Evolutionary conservation across 176 grass and related monocot genomes (phyloP), one percentile per base, ranked within the genome.

Genomic region (Lolium multiflorum): DNA sequence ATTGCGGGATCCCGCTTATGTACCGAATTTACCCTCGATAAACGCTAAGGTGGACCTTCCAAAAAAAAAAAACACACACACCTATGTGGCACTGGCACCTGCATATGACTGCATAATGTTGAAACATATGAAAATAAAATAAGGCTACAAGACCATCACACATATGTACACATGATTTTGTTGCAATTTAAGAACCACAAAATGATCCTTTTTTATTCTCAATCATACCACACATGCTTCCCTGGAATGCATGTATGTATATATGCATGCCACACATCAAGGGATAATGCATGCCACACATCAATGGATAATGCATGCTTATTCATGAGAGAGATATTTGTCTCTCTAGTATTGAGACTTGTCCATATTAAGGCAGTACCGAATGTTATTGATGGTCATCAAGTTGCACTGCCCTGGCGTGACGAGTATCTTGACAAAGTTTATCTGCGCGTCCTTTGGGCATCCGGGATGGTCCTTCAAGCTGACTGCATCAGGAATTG

Each of bases 401-500:
- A 71, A 71, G 68, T 71, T 71, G 68, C 68, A 71, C 38, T 44
- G 41, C 4, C 38, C 68, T 9, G 68, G 68, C 1, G 37, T 44
- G 68, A 71, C 68, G 18, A 71, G 68, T 44, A 71, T 44, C 2
- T 0, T 11, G 9, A 21, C 68, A 10, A 71, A 43, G 68, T 71
- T 2, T 38, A 44, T 71, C 68, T 71, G 68, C 9, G 41, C 68
- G 38, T 71, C 68, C 67, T 38, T 71, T 43, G 68, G 68, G 68
- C 68, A 71, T 21, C 68, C 38, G 9, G 68, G 38, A 1, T 44
- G 38, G 5, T 44, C 68, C 68, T 11, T 71, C 18, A 71, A 18
- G 17, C 38, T 18, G 68, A 38, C n/a, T 8, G 10, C 17, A 0
- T 21, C 17, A 2, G 68, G 68, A 3, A 4, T 18, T 44, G 39